These are phyloP conservation scores for Tylopilus plumbeoviolaceoides DNA, from an alignment of 768 basidiomycete species.

Conservation along the genomic window DNA sequence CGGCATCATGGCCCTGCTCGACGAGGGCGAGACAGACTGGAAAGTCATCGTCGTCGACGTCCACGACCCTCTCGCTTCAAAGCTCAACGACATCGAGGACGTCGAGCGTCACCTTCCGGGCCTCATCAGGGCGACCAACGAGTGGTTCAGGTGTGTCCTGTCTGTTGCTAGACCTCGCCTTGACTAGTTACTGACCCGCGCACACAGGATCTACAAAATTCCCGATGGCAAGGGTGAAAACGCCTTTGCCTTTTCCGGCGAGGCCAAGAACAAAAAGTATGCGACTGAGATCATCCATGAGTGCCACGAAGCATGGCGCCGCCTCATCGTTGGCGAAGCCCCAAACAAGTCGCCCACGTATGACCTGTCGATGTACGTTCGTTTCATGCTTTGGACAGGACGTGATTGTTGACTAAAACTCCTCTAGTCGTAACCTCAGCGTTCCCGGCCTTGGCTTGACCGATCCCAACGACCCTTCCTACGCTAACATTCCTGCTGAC, in stretches of 20 bases:
- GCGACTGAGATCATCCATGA: constrained; percentile 99
- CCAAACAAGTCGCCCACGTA: constrained; percentile 67
- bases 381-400: background rate
- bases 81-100: constrained; percentile 98
- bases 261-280: constrained; percentile 99
- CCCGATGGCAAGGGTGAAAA: constrained; percentile 97
- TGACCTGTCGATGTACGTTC: constrained; percentile 80
- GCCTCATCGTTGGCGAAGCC: constrained; percentile 76
- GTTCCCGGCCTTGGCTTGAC: constrained; percentile 66
- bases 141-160: constrained; percentile 88
- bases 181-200: background rate
- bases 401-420: constrained; percentile 1
- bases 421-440: constrained; percentile 72
- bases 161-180: background rate
- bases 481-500: constrained; percentile 67
- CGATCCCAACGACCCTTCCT: constrained; percentile 55
- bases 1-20: constrained; percentile 98
- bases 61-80: constrained; percentile 89
- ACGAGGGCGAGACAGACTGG: constrained; percentile 99
- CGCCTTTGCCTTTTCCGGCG: constrained; percentile 97
- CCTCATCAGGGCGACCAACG: constrained; percentile 93
- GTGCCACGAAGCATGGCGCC: constrained; percentile 98
- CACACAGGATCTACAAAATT: constrained; percentile 85
- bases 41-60: constrained; percentile 99
- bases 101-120: constrained; percentile 98